A percentile compares a stretch with the other conserved stretches of the same genome.
Conservation (phyloP, 345 rosid genomes). For the Orychophragmus violaceus region DNA sequence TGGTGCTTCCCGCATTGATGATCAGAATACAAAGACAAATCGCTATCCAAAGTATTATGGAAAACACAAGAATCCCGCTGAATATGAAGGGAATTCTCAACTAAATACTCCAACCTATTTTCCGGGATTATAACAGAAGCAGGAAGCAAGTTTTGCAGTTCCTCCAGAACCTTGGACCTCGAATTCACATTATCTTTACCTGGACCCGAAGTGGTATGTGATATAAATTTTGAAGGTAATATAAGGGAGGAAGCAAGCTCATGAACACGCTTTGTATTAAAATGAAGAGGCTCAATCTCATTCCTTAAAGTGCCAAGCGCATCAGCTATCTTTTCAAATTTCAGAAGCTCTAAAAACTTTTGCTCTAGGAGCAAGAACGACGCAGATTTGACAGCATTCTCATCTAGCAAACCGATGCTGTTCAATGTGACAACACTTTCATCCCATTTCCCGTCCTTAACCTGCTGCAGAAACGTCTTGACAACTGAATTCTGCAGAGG, state of each 20-base stretch:
- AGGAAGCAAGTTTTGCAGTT: slow-evolving; percentile 61
- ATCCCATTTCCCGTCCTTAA: slow-evolving; percentile 60
- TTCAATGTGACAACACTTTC: slow-evolving; percentile 50
- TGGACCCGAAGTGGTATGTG: slow-evolving; percentile 23
- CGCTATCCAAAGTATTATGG: slow-evolving; percentile 54
- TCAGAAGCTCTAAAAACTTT: slow-evolving; percentile 54
- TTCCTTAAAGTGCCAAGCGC: slow-evolving; percentile 53
- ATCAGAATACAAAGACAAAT: slow-evolving; percentile 55
- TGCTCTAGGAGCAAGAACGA: slow-evolving; percentile 60
- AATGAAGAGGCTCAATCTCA: slow-evolving; percentile 56
- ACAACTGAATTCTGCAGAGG: slow-evolving; percentile 43
- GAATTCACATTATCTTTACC: slow-evolving; percentile 33
- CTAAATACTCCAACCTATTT: slow-evolving; percentile 60
- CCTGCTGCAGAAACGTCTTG: slow-evolving; percentile 47
- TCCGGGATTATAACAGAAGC: slow-evolving; percentile 55
- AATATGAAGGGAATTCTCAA: slow-evolving; percentile 56
- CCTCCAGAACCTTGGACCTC: slow-evolving; percentile 48
- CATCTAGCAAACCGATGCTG: slow-evolving; percentile 48
- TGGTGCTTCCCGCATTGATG: slow-evolving; percentile 60
- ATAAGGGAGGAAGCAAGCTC: slow-evolving; percentile 53
- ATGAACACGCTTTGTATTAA: slow-evolving; percentile 42
- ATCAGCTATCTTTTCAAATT: slow-evolving; percentile 34
- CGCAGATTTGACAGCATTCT: slow-evolving; percentile 45
- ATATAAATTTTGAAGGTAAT: slow-evolving; percentile 28
- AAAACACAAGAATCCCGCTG: slow-evolving; percentile 57